Conservation (phyloP, 2,329 filamentous ascomycete genomes). For the Fusarium dlaminii region DNA sequence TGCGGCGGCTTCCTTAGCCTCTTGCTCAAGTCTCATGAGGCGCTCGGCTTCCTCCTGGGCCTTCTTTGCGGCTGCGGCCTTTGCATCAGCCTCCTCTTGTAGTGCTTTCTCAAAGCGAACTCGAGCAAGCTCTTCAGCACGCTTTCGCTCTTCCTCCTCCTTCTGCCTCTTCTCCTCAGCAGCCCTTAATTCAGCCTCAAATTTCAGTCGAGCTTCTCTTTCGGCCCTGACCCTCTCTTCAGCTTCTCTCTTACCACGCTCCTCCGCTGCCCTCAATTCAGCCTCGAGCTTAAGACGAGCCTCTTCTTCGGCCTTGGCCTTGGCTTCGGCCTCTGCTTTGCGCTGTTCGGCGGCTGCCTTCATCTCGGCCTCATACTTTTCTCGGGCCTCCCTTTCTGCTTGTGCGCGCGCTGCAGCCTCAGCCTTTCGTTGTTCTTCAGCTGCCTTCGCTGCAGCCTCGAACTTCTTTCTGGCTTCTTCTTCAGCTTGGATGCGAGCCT, state of each 20-base stretch:
- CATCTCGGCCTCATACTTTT: slow-evolving; percentile 58
- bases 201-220: slow-evolving; percentile 49
- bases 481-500: slow-evolving; percentile 55
- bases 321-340: slow-evolving; percentile 59
- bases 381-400: slow-evolving; percentile 53
- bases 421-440: slow-evolving; percentile 43
- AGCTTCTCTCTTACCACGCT: slow-evolving; percentile 56
- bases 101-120: slow-evolving; percentile 54
- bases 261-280: slow-evolving; percentile 56
- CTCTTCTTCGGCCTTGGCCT: slow-evolving; percentile 56
- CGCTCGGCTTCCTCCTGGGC: slow-evolving; percentile 56
- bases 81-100: slow-evolving; percentile 53
- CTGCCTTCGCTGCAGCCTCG: slow-evolving; percentile 54
- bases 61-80: slow-evolving; percentile 53
- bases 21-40: slow-evolving; percentile 50
- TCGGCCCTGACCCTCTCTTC: slow-evolving; percentile 56
- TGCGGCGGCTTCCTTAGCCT: slow-evolving; percentile 54
- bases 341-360: slow-evolving; percentile 55
- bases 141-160: slow-evolving; percentile 51
- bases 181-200: slow-evolving; percentile 53
- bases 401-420: slow-evolving; percentile 30
- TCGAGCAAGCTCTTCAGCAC: slow-evolving; percentile 60
- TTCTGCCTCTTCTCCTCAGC: slow-evolving; percentile 55
- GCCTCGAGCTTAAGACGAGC: slow-evolving; percentile 58
- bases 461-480: slow-evolving; percentile 59